Base-by-base conservation (phyloP, 2,329 filamentous ascomycete species). In the Chrysosporium keratinophilum region DNA sequence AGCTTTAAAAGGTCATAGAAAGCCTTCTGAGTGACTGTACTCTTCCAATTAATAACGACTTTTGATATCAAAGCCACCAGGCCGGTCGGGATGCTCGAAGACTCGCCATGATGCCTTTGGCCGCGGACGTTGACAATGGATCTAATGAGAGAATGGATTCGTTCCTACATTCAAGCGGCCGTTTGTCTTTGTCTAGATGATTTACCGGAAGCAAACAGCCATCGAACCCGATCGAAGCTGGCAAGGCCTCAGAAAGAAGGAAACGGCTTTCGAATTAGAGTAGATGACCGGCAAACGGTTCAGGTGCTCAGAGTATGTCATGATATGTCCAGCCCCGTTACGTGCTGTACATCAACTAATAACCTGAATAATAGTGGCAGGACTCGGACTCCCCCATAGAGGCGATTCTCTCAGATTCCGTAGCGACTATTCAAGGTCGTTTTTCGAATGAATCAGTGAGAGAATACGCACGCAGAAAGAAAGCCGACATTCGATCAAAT, bases 371-470 rank as follows among this genome's bases (percentile, higher is more conserved):
- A 48, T 55, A 71, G 65, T 69, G 62, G 64, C 59, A 37, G 12
- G 57, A 62, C 52, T 51, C 52, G 35, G 53, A 59, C 4, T 55
- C n/a, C 39, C 58, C 41, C 15, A 53, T 54, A 15, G 57, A 56
- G 35, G 62, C 61, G 7, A 62, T 60, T 20, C 54, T 73, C 43
- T 71, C 66, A 28, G 70, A 73, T 54, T 61, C 64, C 10, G 55
- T 58, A 5, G 64, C 66, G 12, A 65, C 65, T 31, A 66, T 73
- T 9, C 61, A 65, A 31, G 67, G 64, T 5, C 63, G 61, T 19
- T 58, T 73, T 33, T 55, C 65, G 9, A 54, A 54, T 6, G 60
- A 63, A 11, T 61, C 66, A 6, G 52, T 64, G 5, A 53, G 63
- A 37, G 28, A 54, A 28, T 67, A 65, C 48, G n/a, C 45, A 11